Base-by-base conservation (phyloP, 176 grass and related monocot species). In the Oryza glumipatula region DNA sequence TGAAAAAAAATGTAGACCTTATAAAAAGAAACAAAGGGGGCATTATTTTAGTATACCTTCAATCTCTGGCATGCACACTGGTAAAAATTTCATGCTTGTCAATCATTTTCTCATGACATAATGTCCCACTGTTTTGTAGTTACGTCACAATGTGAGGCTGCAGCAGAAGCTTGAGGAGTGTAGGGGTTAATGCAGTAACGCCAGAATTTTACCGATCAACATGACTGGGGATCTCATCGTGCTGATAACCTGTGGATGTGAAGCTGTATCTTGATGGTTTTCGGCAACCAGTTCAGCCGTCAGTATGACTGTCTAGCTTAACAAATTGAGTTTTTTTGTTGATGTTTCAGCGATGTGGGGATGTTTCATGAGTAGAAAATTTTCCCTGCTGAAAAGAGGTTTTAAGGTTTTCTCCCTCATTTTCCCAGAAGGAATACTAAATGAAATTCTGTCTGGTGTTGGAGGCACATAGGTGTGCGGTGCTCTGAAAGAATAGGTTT, bases 121-220 rank as follows among this genome's bases (percentile, higher is more conserved):
- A 56, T 24, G 56, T 66, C 19, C 23, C 9, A 13, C 7, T 12
- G 9, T 75, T 83, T 79, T 87, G 80, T 58, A 91, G 89, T 43
- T 88, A 66, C 87, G 66, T 44, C 85, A 81, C 44, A 87, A 88
- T 16, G 81, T 56, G 68, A 84, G 85, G 81, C 85, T 87, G 81
- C 89, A 88, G 76, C 85, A 84, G 81, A 91, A 91, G 85, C 76
- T 91, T 91, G 80, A 84, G 80, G 80, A 80, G 41, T 91, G 89
- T 44, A 87, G 44, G 70, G 85, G 85, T 51, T 91, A 74, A 90
- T 83, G 16, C 2, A 81, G 41, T 87, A 73, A 90, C 78, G 16
- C 5, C 23, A 44, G 12, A 77, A 67, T 39, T 48, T 63, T 11
- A 33, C 52, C 61, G 39, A 84, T 49, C 68, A 79, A 83, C 41